Evolutionary conservation across 495 filamentous ascomycete genomes (phyloP), one percentile per base, ranked within the genome.

Genomic region (Pseudevernia furfuracea): DNA sequence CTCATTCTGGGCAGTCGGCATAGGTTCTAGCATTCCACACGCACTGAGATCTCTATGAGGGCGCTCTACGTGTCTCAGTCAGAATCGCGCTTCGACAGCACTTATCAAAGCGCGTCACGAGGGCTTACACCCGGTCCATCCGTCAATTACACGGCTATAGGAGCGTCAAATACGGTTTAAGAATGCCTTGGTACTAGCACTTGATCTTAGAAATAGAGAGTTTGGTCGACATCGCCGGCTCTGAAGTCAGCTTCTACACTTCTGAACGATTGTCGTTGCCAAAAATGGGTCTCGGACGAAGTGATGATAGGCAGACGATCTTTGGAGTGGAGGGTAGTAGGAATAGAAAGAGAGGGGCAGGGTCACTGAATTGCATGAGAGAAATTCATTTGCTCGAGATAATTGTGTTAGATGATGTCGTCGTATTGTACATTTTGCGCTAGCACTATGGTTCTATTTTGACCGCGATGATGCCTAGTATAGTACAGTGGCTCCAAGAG

Each of bases 1-100:
- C 57, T 14, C 57, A 59, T 41, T 21, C 57, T 10, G 57, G n/a
- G 57, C 57, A 59, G 52, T 34, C 52, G 3, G 30, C 28, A n/a
- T 55, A 55, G 52, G 17, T 17, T 55, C 19, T 19, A 1, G 25
- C 52, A 30, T 55, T n/a, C 7, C 15, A 2, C 21, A 34, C 15
- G 14, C 30, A 19, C 7, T 7, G 34, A 21, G 49, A 21, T 12
- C 21, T 21, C 10, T 21, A 55, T 34, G 30, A n/a, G 30, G 28
- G 15, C 28, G 25, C 30, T 9, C 12, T 55, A 17, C 30, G 10
- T 19, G 25, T 9, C 1, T 17, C 11, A 34, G 30, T 12, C 52
- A 34, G 30, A 21, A 21, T 9, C 0, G 28, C 14, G 52, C 52
- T 34, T 0, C 3, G 21, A 55, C 4, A 12, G 30, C 17, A 34